A percentile compares a stretch with the other conserved stretches of the same genome.
Conservation (phyloP, 177 flowering plant genomes). For the Telopea speciosissima region DNA sequence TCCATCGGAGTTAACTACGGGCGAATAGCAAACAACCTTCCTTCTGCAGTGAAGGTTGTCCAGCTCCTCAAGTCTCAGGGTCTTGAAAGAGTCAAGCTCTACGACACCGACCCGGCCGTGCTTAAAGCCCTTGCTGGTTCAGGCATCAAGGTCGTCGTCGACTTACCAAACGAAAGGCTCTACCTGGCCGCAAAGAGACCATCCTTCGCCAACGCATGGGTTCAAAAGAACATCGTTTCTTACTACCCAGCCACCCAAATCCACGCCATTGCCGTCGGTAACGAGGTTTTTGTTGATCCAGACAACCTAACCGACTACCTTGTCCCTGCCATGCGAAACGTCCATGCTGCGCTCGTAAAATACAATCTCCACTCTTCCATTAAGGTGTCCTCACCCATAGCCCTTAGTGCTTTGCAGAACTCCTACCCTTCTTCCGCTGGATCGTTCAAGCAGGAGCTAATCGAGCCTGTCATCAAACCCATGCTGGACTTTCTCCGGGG, state of each 20-base stretch:
- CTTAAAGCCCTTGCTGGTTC: slow-evolving; percentile 58
- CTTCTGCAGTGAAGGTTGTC: slow-evolving; percentile 60
- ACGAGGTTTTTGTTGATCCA: slow-evolving; percentile 92
- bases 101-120: slow-evolving; percentile 70
- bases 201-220: slow-evolving; percentile 59
- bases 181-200: slow-evolving; percentile 43
- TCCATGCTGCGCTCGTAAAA: slow-evolving; percentile 46
- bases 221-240: slow-evolving; percentile 46
- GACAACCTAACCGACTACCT: slow-evolving; percentile 54
- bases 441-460: slow-evolving; percentile 43
- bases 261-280: slow-evolving; percentile 85
- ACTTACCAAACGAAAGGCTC: slow-evolving; percentile 78
- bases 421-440: slow-evolving; percentile 86
- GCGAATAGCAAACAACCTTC: slow-evolving; percentile 70
- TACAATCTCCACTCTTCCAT: slow-evolving; percentile 31
- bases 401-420: slow-evolving; percentile 49
- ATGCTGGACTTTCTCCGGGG: slow-evolving; percentile 54
- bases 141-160: slow-evolving; percentile 52
- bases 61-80: slow-evolving; percentile 65
- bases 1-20: slow-evolving; percentile 80
- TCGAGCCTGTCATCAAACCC: slow-evolving; percentile 65
- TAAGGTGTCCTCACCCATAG: slow-evolving; percentile 75
- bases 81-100: slow-evolving; percentile 53
- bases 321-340: slow-evolving; percentile 73
- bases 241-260: slow-evolving; percentile 64